Conservation (phyloP, 2,329 filamentous ascomycete genomes). For the Xylariaceae sp. region DNA sequence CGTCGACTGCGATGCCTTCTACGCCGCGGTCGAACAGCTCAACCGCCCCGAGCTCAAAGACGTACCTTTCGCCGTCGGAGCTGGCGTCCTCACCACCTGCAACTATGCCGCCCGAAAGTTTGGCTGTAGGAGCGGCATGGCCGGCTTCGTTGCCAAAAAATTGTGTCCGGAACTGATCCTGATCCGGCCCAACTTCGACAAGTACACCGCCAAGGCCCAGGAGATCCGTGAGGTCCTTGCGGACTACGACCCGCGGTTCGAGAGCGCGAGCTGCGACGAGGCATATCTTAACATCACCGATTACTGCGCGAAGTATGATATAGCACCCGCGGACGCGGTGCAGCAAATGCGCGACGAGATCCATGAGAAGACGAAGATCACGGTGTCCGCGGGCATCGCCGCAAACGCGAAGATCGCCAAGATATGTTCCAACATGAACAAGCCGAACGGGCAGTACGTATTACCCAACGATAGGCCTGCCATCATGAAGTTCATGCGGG, state of each 20-base stretch:
- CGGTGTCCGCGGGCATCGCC: conserved; percentile 90
- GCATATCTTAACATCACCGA: conserved; percentile 92
- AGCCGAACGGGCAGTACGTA: conserved; percentile 88
- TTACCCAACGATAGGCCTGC: conserved; percentile 66
- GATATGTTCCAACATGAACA: conserved; percentile 92
- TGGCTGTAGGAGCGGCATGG: conserved; percentile 93
- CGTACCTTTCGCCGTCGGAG: conserved; percentile 86
- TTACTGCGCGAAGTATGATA: conserved; percentile 67
- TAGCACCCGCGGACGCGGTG: conserved; percentile 70
- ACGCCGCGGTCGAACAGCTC: conserved; percentile 85
- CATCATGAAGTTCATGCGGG: conserved; percentile 82
- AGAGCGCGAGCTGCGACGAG: conserved; percentile 93
- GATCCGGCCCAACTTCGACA: conserved; percentile 80
- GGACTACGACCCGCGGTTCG: conserved; percentile 85
- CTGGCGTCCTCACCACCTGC: conserved; percentile 60
- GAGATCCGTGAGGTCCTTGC: conserved; percentile 80
- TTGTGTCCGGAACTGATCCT: conserved; percentile 82
- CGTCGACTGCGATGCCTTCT: conserved; percentile 96
- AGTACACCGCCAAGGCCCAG: conserved; percentile 85
- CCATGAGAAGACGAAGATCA: conserved; percentile 71
- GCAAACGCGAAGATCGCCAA: conserved; percentile 92
- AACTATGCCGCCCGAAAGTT: conserved; percentile 91
- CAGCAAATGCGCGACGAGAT: conserved; percentile 75
- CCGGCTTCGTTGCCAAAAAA: conserved; percentile 90
- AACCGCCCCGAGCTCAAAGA: conserved; percentile 79